Percentiles rank a stretch among this genome's conserved stretches.
phyloP scores from a whole-genome alignment of 306 rosid genomes.

The Lablab purpureus region DNA sequence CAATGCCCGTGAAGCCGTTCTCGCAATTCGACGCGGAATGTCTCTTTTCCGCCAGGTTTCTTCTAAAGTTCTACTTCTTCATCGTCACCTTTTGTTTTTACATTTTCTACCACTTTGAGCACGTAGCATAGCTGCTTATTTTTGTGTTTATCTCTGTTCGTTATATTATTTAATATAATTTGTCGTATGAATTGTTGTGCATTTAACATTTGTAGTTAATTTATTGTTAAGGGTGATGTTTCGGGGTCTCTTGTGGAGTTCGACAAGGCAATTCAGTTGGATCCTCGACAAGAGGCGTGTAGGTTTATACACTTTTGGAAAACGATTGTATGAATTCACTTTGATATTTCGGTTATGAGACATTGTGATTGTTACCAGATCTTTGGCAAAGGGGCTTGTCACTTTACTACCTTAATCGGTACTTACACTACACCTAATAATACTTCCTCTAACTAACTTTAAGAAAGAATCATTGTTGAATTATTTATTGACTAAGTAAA shows the following conservation, averaged over 20 bases:
- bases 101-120: neutral
- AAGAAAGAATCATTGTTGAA: neutral
- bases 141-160: neutral
- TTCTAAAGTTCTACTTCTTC: neutral
- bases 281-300: constrained; percentile 96
- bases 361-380: constrained; percentile 64
- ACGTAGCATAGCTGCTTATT: neutral
- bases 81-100: neutral
- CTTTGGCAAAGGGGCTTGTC: constrained; percentile 98
- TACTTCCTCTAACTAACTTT: constrained; percentile 1
- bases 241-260: constrained; percentile 82
- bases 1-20: constrained; percentile 70
- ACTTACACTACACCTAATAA: constrained; percentile 23
- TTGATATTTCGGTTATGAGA: constrained; percentile 42
- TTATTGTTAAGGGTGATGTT: constrained; percentile 69
- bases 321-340: constrained; percentile 31
- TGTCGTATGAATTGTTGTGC: neutral
- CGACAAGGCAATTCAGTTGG: constrained; percentile 81
- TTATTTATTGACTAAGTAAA: neutral
- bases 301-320: constrained; percentile 47
- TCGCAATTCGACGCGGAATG: constrained; percentile 84
- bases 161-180: too few species aligned
- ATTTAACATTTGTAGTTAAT: neutral
- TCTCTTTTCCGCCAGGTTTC: constrained; percentile 81
- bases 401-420: constrained; percentile 85